Evolutionary conservation across 306 rosid species (phyloP), one percentile per base, ranked within the genome.

Genomic region (Inga leiocalycina): DNA sequence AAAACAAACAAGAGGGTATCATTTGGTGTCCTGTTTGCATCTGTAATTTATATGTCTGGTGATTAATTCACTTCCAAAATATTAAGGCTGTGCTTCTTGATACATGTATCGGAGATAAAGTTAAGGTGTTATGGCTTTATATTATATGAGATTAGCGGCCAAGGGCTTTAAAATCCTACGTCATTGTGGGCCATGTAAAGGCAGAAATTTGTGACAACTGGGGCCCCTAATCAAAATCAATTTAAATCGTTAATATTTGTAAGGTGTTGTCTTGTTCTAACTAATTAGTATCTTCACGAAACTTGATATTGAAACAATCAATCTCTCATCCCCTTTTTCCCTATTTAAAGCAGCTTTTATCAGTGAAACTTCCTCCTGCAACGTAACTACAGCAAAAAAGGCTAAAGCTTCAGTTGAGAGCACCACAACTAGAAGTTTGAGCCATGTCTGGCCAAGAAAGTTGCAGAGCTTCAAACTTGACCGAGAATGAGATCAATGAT

Each of bases 401-500:
- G 51, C 71, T 30, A 24, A 62, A 61, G 52, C 10, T 14, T 30
- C 6, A 6, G 43, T 49, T 35, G 66, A 59, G 66, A 64, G 81
- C 43, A 8, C 61, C 20, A 12, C 9, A 14, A 22, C 22, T 39
- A 37, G 49, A 52, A 54, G 13, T 59, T 19, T 14, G 24, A 62
- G 73, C 39, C 73, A 77, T 77, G 81, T 77, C 81, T 44, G 59
- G 73, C 61, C 59, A 22, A 44, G 62, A 46, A 8, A 61, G 72
- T 30, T 43, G 44, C 73, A 44, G 81, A 44, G 44, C 61, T 30
- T 77, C 72, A 77, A 77, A 77, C 54, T 61, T 62, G 17, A 77
- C 39, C 35, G 81, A 77, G 81, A 77, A 44, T 43, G 81, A 77
- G 32, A 44, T 77, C 44, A 30, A 64, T 27, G 73, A 62, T 77